Percentiles rank a stretch among this genome's conserved stretches.
Evolutionary conservation across 1,139 yeast species (phyloP).

Genomic region (Saccharomyces hybrid): DNA sequence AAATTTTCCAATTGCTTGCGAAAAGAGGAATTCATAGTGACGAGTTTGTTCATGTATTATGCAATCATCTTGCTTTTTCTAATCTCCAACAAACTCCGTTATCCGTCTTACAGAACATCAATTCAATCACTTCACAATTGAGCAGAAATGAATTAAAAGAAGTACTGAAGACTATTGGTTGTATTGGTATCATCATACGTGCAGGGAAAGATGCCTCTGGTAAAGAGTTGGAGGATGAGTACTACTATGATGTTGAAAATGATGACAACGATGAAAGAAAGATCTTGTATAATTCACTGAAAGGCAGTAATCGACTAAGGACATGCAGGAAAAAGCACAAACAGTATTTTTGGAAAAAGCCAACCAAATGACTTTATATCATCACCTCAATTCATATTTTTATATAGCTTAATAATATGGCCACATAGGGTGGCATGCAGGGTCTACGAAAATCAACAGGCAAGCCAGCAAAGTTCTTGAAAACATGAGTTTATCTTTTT

Average conservation of each 20-base stretch:
- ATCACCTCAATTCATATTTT: background rate
- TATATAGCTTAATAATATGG: background rate
- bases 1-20: background rate
- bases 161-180: slow-evolving; percentile 29
- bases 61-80: slow-evolving; percentile 81
- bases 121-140: slow-evolving; percentile 39
- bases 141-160: slow-evolving; percentile 41
- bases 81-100: slow-evolving; percentile 78
- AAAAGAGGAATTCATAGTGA: slow-evolving; percentile 4
- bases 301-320: slow-evolving; percentile 69
- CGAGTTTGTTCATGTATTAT: slow-evolving; percentile 52
- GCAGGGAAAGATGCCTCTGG: slow-evolving; percentile 92
- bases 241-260: slow-evolving; percentile 72
- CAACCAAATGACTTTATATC: slow-evolving; percentile 23
- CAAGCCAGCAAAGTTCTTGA: too few species aligned
- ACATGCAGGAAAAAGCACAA: slow-evolving; percentile 85
- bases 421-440: background rate
- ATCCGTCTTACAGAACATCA: slow-evolving; percentile 51
- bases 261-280: slow-evolving; percentile 64
- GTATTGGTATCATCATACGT: slow-evolving; percentile 75
- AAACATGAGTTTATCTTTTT: background rate
- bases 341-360: slow-evolving; percentile 76
- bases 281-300: slow-evolving; percentile 57
- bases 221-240: slow-evolving; percentile 80
- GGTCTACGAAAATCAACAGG: too few species aligned